Evolutionary conservation across 495 filamentous ascomycete species (phyloP), one percentile per base, ranked within the genome.

Genomic region (Sabuloglossum arenarium): DNA sequence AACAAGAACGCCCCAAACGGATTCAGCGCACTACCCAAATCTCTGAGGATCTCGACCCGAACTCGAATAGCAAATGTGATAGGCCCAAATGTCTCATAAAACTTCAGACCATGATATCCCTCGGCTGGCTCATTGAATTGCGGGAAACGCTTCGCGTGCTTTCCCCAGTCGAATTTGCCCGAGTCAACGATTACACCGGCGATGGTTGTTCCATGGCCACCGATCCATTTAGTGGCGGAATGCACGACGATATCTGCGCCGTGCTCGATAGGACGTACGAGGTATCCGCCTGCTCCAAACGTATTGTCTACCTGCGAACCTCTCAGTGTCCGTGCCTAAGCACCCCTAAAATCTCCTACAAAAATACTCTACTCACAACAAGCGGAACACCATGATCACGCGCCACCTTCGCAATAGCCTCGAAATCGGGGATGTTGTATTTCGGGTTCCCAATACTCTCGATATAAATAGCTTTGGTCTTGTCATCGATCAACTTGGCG

Each of bases 211-310:
- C 91, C 91, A 67, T 98, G 91, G 32, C 91, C 91, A 39, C 91
- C 91, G 53, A 98, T 97, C 91, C 91, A 98, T 69, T 98, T 98
- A 21, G 91, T 98, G 11, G 91, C 90, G 31, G 83, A 88, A 72
- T 96, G 88, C 10, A 97, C 87, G 47, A 98, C 78, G 56, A 98
- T 95, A 62, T 98, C 91, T 11, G 66, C 69, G 57, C 93, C 93
- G 66, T 94, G 84, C 6, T 93, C 83, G 63, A 98, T 91, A 23
- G 93, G 93, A 1, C 84, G 81, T 56, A 80, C 73, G 63, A 88
- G 89, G 75, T 85, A 97, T 30, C 91, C 93, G 55, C 93, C 93
- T 16, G 93, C 93, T 23, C 91, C 91, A 62, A 98, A 98, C 11
- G 91, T 97, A 70, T 98, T 98, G 69, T 98, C 91, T 28, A 91